Evolutionary conservation across 495 filamentous ascomycete species (phyloP).

Genomic region (Oleoguttula mirabilis): DNA sequence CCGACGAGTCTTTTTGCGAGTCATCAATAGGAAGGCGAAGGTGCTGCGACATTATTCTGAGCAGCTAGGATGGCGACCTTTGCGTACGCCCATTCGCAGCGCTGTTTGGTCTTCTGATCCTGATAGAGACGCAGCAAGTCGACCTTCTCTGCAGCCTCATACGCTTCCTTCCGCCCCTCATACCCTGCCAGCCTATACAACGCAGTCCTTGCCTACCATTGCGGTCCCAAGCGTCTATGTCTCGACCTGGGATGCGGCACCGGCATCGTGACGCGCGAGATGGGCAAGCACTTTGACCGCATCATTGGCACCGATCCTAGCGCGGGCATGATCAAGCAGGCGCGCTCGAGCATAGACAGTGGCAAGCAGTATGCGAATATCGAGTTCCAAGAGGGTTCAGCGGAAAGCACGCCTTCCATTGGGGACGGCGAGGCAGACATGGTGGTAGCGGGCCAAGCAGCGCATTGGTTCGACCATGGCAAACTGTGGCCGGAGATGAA

Average conservation of each 20-base stretch:
- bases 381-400: constrained; percentile 33
- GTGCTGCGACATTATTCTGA: not conserved
- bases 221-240: constrained; percentile 29
- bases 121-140: constrained; percentile 32
- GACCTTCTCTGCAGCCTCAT: constrained; percentile 42
- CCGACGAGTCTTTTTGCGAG: too few species aligned
- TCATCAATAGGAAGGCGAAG: too few species aligned
- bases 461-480: constrained; percentile 52
- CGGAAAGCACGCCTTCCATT: constrained; percentile 42
- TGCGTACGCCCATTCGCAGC: constrained; percentile 29
- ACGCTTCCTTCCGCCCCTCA: constrained; percentile 51
- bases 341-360: constrained; percentile 22
- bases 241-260: constrained; percentile 54
- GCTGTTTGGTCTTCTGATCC: not conserved
- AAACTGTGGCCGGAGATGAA: constrained; percentile 43
- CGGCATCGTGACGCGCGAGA: constrained; percentile 43
- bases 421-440: constrained; percentile 40
- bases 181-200: constrained; percentile 46
- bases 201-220: constrained; percentile 43
- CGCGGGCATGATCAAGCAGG: constrained; percentile 45
- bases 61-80: constrained; percentile 35
- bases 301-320: constrained; percentile 49
- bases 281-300: constrained; percentile 37
- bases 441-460: constrained; percentile 48
- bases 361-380: constrained; percentile 33